Base-by-base conservation (phyloP, 2,329 filamentous ascomycete genomes). In the Periglandula ipomoeae region DNA sequence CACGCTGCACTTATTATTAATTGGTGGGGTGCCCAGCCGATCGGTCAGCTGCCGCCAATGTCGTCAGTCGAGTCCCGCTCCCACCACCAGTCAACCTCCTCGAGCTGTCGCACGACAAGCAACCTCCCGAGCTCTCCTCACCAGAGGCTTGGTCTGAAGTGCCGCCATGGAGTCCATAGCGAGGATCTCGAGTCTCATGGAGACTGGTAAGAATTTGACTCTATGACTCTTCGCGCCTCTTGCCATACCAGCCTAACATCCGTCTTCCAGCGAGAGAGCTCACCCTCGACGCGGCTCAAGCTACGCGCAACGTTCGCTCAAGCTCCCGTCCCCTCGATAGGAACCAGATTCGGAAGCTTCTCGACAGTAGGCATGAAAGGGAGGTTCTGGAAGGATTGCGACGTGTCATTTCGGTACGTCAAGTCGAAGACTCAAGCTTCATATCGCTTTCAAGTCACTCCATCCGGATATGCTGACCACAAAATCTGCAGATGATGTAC, bases 271-370 rank as follows among this genome's bases (percentile, higher is more conserved):
- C 93, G 64, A 86, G 93, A 69, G 93, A 97, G 70, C 84, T 98
- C 64, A 98, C 93, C 50, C 82, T 98, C 70, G 93, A 98, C 78
- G 93, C 93, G 57, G 91, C 93, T 59, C 88, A 90, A 67, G 88
- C 89, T 59, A 89, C 90, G 58, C 81, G 88, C 61, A 78, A 73
- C 63, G 74, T 76, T 52, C 75, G 81, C 52, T 74, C 76, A 57
- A 73, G 81, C 32, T 74, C 79, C 22, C 80, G 81, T 47, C 79
- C 82, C 41, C 70, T 93, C 55, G 85, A 90, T 52, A 78, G 82
- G n/a, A 75, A 79, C 51, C 89, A 96, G 70, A 85, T 97, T 63
- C 94, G 94, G 74, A 95, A 91, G 71, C 79, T 97, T 17, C 77
- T 98, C 55, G 93, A 97, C 67, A 96, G 90, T 62, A 82, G 93